Base-by-base conservation (phyloP, 108 stramenopile species). In the Fragilaria crotonensis region DNA sequence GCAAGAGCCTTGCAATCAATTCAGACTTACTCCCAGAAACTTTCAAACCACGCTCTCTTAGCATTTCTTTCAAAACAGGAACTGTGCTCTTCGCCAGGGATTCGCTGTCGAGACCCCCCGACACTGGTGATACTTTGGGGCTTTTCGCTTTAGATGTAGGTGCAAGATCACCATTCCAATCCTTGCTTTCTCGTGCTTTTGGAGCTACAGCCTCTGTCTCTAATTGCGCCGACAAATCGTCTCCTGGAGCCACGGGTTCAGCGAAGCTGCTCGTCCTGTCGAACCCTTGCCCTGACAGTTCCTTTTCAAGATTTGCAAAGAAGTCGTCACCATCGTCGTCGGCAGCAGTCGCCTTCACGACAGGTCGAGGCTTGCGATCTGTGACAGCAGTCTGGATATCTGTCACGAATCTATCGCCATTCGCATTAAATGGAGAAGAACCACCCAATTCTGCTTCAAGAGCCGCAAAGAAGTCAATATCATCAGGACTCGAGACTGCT, bases 21-120 rank as follows among this genome's bases (percentile, higher is more conserved):
- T 90, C 89, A 1, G 75, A 57, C 60, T 94, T 94, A 50, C 73
- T 88, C 9, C 93, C 93, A n/a, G 83, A 80, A 22, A 94, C 76
- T 65, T 89, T 94, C 25, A 91, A 57, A 0, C 87, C 87, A 29
- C 66, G 66, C 5, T 73, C 68, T 36, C 77, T 62, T 22, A 89
- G 67, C 73, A 84, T 73, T 17, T 80, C 89, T 64, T 89, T 94
- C 26, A 94, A 73, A 31, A 59, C 65, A 30, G 85, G 79, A 26
- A 90, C 80, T 22, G 93, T 87, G 21, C 2, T 25, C 23, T 52
- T 52, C 23, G 25, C n/a, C 18, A 52, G 26, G 9, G n/a, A n/a
- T n/a, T n/a, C n/a, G n/a, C n/a, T n/a, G n/a, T n/a, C n/a, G n/a
- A n/a, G n/a, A n/a, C n/a, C n/a, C n/a, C n/a, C n/a, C n/a, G n/a